phyloP scores from a whole-genome alignment of 163 green algal genomes.

The Trebouxia gelatinosa region DNA sequence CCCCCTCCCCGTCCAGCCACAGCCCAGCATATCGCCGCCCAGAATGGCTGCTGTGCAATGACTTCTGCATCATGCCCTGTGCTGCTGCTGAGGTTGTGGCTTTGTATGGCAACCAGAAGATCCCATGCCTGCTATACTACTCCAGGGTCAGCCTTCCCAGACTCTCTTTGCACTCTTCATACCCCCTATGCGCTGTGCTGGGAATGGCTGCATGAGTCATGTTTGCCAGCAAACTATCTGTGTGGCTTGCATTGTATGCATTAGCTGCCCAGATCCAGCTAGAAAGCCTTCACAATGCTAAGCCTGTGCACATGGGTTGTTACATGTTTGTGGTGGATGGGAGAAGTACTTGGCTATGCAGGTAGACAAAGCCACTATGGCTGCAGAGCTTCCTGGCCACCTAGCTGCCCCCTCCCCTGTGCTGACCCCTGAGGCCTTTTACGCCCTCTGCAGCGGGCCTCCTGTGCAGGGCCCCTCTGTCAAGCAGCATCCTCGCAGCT shows the following conservation, averaged over 20 bases:
- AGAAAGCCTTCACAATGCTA: not conserved
- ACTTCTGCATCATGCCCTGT: slow-evolving; percentile 69
- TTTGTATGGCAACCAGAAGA: slow-evolving; percentile 75
- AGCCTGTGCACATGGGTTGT: not conserved
- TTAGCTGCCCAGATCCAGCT: not conserved
- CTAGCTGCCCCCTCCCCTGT: slow-evolving; percentile 39
- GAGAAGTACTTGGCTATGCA: no score
- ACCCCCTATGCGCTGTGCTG: not conserved
- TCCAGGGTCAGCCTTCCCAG: slow-evolving; percentile 46
- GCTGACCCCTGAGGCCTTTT: slow-evolving; percentile 54
- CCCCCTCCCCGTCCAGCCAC: not conserved
- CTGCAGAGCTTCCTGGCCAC: slow-evolving; percentile 2
- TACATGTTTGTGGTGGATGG: no score
- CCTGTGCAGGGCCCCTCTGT: slow-evolving; percentile 52
- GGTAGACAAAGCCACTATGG: slow-evolving; percentile 29
- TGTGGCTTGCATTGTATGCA: not conserved
- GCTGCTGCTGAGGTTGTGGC: slow-evolving; percentile 62
- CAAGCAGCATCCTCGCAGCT: slow-evolving; percentile 38
- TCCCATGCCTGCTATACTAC: slow-evolving; percentile 83
- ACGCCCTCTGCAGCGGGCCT: slow-evolving; percentile 60
- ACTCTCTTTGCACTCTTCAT: not conserved
- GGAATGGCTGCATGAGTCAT: not conserved
- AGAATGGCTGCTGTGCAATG: slow-evolving; percentile 86
- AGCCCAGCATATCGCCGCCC: slow-evolving; percentile 26
- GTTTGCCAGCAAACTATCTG: not conserved